Evolutionary conservation across 352 stramenopile species (phyloP).

Genomic region (Pythium apleroticum): DNA sequence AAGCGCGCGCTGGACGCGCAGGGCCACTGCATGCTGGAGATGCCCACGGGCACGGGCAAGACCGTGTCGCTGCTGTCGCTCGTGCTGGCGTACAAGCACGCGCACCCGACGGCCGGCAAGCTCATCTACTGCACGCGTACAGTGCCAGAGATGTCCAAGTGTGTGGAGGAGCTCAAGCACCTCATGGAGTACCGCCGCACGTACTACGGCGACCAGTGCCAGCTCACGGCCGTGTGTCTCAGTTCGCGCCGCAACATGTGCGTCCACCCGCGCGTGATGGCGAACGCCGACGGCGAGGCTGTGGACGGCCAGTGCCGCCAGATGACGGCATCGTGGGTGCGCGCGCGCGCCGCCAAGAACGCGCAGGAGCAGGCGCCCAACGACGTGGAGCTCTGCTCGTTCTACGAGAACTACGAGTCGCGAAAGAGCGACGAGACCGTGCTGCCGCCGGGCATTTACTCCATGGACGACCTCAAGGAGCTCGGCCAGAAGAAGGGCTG

Average conservation of each 20-base stretch:
- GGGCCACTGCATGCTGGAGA: constrained; percentile 97
- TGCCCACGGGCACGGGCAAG: constrained; percentile 99
- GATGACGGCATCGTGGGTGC: constrained; percentile 98
- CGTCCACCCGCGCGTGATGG: constrained; percentile 95
- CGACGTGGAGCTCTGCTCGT: constrained; percentile 80
- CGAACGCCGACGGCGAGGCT: constrained; percentile 94
- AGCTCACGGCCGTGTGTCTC: constrained; percentile 88
- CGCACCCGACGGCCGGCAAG: constrained; percentile 95
- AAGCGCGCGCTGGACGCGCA: constrained; percentile 97
- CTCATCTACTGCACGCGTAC: constrained; percentile 99
- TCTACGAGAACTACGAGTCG: constrained; percentile 90
- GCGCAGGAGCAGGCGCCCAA: constrained; percentile 8
- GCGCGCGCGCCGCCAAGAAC: constrained; percentile 60
- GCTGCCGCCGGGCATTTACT: constrained; percentile 93
- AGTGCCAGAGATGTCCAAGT: constrained; percentile 99
- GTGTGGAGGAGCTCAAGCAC: constrained; percentile 97
- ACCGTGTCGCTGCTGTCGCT: constrained; percentile 97
- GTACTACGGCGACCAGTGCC: constrained; percentile 54
- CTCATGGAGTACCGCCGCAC: constrained; percentile 86
- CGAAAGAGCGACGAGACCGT: constrained; percentile 91
- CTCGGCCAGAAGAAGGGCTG: constrained; percentile 90
- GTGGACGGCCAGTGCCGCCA: constrained; percentile 96
- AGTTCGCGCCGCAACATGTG: constrained; percentile 98
- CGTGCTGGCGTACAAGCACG: constrained; percentile 94
- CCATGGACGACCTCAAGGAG: constrained; percentile 95